Conservation (phyloP, 73 alveolate species). For the Blepharisma japonicum region DNA sequence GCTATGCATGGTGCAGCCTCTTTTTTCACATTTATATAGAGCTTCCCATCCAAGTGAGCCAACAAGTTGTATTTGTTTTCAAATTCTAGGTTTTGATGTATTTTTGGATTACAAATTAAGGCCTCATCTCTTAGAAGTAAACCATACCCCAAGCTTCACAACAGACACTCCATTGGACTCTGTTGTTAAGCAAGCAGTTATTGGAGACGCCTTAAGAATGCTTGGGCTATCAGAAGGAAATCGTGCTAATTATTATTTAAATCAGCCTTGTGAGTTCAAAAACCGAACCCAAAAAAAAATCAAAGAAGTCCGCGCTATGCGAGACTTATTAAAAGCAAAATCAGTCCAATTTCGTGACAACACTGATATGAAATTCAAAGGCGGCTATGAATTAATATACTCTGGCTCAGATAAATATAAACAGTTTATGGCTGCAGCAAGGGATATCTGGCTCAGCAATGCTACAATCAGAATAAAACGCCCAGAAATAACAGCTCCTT, state of each 20-base stretch:
- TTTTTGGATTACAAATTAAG: slow-evolving; percentile 38
- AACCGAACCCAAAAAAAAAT: too few relatives aligned
- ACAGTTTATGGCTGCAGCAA: slow-evolving; percentile 18
- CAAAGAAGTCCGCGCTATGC: too few relatives aligned
- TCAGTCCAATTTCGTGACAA: too few relatives aligned
- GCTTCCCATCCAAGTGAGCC: slow-evolving; percentile 61
- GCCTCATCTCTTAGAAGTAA: slow-evolving; percentile 79
- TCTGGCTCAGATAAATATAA: not conserved
- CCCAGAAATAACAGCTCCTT: not conserved
- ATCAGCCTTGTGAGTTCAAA: not conserved
- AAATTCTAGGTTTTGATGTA: slow-evolving; percentile 53
- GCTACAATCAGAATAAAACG: slow-evolving; percentile 1
- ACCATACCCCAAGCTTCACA: slow-evolving; percentile 83
- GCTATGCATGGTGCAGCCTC: slow-evolving; percentile 56
- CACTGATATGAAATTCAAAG: not conserved
- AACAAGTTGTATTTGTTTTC: slow-evolving; percentile 56
- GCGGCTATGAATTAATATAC: not conserved
- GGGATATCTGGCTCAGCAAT: slow-evolving; percentile 24
- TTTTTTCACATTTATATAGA: slow-evolving; percentile 53
- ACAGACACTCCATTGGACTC: slow-evolving; percentile 69
- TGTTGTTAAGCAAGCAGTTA: slow-evolving; percentile 37
- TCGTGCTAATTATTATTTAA: not conserved
- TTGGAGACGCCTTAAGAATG: slow-evolving; percentile 51
- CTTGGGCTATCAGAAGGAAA: slow-evolving; percentile 44
- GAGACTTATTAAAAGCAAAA: too few relatives aligned